These are phyloP conservation scores for Adansonia madagascariensis DNA, from an alignment of 441 rosid species.

Conservation along the genomic window DNA sequence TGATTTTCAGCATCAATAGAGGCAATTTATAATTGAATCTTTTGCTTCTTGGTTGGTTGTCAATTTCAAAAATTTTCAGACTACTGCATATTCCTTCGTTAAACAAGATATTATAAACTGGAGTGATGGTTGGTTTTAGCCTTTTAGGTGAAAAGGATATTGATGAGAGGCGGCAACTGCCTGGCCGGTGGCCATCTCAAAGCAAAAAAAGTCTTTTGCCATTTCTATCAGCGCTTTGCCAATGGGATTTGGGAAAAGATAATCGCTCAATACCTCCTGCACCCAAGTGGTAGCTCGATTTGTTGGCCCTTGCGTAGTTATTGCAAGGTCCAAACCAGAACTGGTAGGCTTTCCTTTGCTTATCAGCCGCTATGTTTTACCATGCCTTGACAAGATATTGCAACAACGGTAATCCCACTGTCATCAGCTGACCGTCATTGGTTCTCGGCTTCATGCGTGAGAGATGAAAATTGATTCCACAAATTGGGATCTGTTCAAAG, in stretches of 20 bases:
- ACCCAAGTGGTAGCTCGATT: neutral
- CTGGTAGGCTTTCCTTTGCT: neutral
- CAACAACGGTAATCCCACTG: neutral
- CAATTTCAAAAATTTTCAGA: neutral
- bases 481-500: neutral
- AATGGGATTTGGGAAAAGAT: neutral
- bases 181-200: neutral
- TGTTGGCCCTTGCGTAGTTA: neutral
- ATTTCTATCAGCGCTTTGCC: no score
- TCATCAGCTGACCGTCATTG: neutral
- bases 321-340: neutral
- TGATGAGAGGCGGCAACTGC: neutral
- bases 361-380: neutral
- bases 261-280: neutral
- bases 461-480: neutral
- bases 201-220: no score
- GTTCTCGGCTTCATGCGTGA: neutral
- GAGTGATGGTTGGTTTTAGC: neutral
- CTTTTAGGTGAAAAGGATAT: neutral
- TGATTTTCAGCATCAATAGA: constrained; percentile 33
- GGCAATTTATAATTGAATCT: neutral
- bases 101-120: neutral
- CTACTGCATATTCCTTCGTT: neutral
- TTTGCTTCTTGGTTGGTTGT: neutral
- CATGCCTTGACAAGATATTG: neutral